Percentiles rank a stretch among this genome's conserved stretches.
Evolutionary conservation across 768 basidiomycete genomes (phyloP).

Genomic region (Agaricus subrufescens): DNA sequence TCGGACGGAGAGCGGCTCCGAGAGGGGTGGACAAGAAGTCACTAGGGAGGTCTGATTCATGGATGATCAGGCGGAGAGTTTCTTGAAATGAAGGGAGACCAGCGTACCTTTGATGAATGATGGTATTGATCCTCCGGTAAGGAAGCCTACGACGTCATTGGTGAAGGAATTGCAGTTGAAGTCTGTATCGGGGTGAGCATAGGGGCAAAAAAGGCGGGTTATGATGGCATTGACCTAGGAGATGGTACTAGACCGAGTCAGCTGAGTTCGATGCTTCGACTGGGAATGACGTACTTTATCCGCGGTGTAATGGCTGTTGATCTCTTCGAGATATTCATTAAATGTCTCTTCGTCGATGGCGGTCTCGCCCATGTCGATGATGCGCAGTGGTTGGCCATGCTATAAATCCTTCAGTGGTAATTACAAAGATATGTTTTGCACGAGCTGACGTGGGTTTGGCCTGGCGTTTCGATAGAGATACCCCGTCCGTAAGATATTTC

Average conservation of each 20-base stretch:
- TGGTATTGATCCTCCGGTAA: slow-evolving; percentile 82
- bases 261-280: not conserved
- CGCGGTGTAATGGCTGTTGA: slow-evolving; percentile 79
- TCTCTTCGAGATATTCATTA: slow-evolving; percentile 72
- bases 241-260: slow-evolving; percentile 58
- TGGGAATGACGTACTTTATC: slow-evolving; percentile 60
- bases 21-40: slow-evolving; percentile 91
- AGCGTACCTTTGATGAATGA: slow-evolving; percentile 68
- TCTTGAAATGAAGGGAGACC: not conserved
- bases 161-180: slow-evolving; percentile 97
- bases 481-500: slow-evolving; percentile 93
- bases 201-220: not conserved
- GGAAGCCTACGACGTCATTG: slow-evolving; percentile 80
- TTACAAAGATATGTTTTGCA: not conserved
- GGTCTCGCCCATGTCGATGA: slow-evolving; percentile 76
- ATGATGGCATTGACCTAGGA: slow-evolving; percentile 51
- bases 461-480: slow-evolving; percentile 66
- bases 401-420: slow-evolving; percentile 21
- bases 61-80: not conserved
- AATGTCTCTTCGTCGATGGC: slow-evolving; percentile 82
- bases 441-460: slow-evolving; percentile 70
- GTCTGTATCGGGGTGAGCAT: slow-evolving; percentile 35
- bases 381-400: slow-evolving; percentile 71
- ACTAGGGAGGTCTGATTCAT: slow-evolving; percentile 56
- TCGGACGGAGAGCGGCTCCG: slow-evolving; percentile 79